Percentiles rank a stretch among this genome's conserved stretches.
Evolutionary conservation across 805 yeast species (phyloP).

Genomic region (Vanderwaltozyma yarrowii): DNA sequence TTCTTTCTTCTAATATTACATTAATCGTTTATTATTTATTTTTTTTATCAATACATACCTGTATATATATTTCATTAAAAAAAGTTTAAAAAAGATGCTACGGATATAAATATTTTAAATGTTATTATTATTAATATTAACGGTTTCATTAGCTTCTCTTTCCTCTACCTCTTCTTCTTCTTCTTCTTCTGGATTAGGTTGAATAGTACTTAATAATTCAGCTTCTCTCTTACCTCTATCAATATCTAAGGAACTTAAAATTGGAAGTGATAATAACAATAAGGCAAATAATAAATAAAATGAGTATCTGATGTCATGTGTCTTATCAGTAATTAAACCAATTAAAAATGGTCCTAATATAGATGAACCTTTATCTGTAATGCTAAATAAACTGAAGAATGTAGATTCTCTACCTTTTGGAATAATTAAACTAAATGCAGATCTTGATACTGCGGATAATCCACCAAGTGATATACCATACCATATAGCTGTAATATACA

Average conservation of each 20-base stretch:
- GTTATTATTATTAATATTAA: too few relatives aligned
- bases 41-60: too few relatives aligned
- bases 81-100: too few relatives aligned
- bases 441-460: constrained; percentile 55
- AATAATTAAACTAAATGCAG: constrained; percentile 55
- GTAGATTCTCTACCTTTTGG: constrained; percentile 69
- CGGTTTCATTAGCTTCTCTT: not conserved
- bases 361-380: constrained; percentile 74
- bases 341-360: constrained; percentile 63
- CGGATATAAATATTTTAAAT: too few relatives aligned
- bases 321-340: constrained; percentile 61
- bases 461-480: constrained; percentile 73
- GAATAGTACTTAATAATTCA: constrained; percentile 20
- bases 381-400: constrained; percentile 64
- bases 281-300: constrained; percentile 52
- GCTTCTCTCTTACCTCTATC: constrained; percentile 55
- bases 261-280: constrained; percentile 45
- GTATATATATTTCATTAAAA: too few relatives aligned
- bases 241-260: constrained; percentile 45
- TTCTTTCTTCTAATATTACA: too few relatives aligned
- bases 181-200: not conserved
- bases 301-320: constrained; percentile 65
- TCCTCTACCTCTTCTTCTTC: too few relatives aligned
- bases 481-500: constrained; percentile 61
- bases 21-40: too few relatives aligned